A percentile compares a stretch with the other conserved stretches of the same genome.
Evolutionary conservation across 768 basidiomycete genomes (phyloP).

Genomic region (Boletus reticuloceps): DNA sequence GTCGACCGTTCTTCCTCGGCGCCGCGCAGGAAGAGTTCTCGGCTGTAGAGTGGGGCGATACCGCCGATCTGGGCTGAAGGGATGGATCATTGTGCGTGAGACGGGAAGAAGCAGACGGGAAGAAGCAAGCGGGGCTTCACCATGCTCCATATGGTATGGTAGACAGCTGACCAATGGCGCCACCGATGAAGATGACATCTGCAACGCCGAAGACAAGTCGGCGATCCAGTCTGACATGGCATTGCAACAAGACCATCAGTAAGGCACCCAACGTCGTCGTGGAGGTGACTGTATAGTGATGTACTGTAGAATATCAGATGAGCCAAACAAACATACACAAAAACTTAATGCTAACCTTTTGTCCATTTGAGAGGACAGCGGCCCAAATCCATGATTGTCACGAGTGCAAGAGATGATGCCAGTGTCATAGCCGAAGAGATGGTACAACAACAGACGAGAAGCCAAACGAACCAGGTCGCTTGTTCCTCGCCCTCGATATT

Average conservation of each 20-base stretch:
- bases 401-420: conserved; percentile 76
- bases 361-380: conserved; percentile 52
- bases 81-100: neutral
- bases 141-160: conserved; percentile 70
- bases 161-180: conserved; percentile 71
- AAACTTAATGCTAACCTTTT: conserved; percentile 47
- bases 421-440: conserved; percentile 80
- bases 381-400: conserved; percentile 65
- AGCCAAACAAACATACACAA: neutral
- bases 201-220: conserved; percentile 62
- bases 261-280: conserved; percentile 77
- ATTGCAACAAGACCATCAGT: conserved; percentile 64
- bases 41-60: conserved; percentile 79
- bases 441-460: conserved; percentile 70
- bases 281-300: conserved; percentile 50
- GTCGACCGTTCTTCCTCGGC: conserved; percentile 73
- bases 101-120: neutral
- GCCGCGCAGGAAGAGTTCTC: conserved; percentile 72
- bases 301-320: conserved; percentile 17
- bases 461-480: conserved; percentile 74
- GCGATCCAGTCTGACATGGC: conserved; percentile 65
- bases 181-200: conserved; percentile 71
- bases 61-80: conserved; percentile 51
- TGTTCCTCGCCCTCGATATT: conserved; percentile 62
- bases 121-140: conserved; percentile 29